A percentile compares a stretch with the other conserved stretches of the same genome.
phyloP scores from a whole-genome alignment of 2,329 filamentous ascomycete genomes.

The Exophiala calicioides region DNA sequence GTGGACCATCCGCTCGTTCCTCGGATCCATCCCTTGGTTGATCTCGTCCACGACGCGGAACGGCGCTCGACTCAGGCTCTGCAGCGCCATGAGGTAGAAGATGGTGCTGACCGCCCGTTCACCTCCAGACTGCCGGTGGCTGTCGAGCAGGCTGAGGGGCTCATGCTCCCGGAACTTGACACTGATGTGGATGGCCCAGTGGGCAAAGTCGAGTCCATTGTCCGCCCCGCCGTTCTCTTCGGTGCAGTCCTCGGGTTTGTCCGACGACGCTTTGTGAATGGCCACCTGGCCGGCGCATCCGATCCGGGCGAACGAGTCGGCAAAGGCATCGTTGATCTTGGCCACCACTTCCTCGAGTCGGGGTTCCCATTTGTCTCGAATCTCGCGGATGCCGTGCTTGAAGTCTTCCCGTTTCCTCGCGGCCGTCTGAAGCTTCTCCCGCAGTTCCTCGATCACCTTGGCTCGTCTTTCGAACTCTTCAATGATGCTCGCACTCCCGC shows the following conservation, averaged over 20 bases:
- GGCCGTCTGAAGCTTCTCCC: slow-evolving; percentile 42
- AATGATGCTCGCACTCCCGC: slow-evolving; percentile 70
- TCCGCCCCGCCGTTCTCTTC: slow-evolving; percentile 27
- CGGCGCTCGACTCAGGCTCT: slow-evolving; percentile 87
- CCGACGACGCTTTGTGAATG: slow-evolving; percentile 68
- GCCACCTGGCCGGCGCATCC: slow-evolving; percentile 89
- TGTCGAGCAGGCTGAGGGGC: slow-evolving; percentile 78
- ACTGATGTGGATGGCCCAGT: slow-evolving; percentile 90
- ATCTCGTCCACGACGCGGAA: slow-evolving; percentile 99
- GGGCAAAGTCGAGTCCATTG: slow-evolving; percentile 78
- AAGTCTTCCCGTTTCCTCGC: slow-evolving; percentile 58
- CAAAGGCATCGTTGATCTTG: slow-evolving; percentile 86
- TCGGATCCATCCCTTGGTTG: slow-evolving; percentile 98
- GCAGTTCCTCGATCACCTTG: slow-evolving; percentile 66
- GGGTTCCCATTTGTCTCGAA: slow-evolving; percentile 80
- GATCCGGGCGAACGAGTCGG: slow-evolving; percentile 90
- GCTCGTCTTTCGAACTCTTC: slow-evolving; percentile 73
- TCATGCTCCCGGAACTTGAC: slow-evolving; percentile 93
- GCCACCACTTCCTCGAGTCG: slow-evolving; percentile 73
- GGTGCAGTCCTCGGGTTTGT: slow-evolving; percentile 35
- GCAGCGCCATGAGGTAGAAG: slow-evolving; percentile 98
- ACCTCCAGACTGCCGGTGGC: slow-evolving; percentile 92
- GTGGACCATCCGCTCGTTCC: slow-evolving; percentile 97
- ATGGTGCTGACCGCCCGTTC: slow-evolving; percentile 96
- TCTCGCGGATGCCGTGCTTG: slow-evolving; percentile 60